These are phyloP conservation scores for Hippophae gyantsensis DNA, from an alignment of 306 rosid genomes.

Conservation along the genomic window DNA sequence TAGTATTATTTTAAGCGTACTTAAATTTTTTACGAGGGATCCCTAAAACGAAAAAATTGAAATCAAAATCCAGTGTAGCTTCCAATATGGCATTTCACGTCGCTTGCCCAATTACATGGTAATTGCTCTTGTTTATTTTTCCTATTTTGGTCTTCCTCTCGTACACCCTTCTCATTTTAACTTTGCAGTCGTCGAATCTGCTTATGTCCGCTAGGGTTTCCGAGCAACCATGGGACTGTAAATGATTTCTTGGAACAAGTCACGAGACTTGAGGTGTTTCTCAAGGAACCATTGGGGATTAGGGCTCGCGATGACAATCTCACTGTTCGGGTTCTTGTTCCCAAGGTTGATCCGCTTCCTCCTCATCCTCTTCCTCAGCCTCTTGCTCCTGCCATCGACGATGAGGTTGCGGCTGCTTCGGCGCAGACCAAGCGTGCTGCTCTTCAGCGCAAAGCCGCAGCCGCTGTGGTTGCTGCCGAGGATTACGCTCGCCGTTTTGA, in stretches of 20 bases:
- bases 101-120: slow-evolving; percentile 86
- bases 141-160: neutral
- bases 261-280: slow-evolving; percentile 37
- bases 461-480: slow-evolving; percentile 94
- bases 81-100: slow-evolving; percentile 81
- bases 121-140: neutral
- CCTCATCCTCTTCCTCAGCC: slow-evolving; percentile 28
- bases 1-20: no score
- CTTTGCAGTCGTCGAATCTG: slow-evolving; percentile 58
- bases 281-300: slow-evolving; percentile 38
- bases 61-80: slow-evolving; percentile 33
- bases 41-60: slow-evolving; percentile 25
- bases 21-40: slow-evolving; percentile 16
- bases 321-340: slow-evolving; percentile 58
- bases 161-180: neutral
- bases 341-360: slow-evolving; percentile 66
- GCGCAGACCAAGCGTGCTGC: slow-evolving; percentile 77
- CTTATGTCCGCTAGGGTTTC: slow-evolving; percentile 64
- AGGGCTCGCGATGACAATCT: slow-evolving; percentile 30
- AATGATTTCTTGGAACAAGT: slow-evolving; percentile 42
- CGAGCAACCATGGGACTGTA: slow-evolving; percentile 30
- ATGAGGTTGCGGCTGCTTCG: slow-evolving; percentile 47
- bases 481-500: slow-evolving; percentile 81
- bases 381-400: slow-evolving; percentile 25
- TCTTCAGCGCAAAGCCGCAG: slow-evolving; percentile 80